These are phyloP conservation scores for Verticillium nonalfalfae DNA, from an alignment of 2,329 filamentous ascomycete genomes.

Conservation along the genomic window DNA sequence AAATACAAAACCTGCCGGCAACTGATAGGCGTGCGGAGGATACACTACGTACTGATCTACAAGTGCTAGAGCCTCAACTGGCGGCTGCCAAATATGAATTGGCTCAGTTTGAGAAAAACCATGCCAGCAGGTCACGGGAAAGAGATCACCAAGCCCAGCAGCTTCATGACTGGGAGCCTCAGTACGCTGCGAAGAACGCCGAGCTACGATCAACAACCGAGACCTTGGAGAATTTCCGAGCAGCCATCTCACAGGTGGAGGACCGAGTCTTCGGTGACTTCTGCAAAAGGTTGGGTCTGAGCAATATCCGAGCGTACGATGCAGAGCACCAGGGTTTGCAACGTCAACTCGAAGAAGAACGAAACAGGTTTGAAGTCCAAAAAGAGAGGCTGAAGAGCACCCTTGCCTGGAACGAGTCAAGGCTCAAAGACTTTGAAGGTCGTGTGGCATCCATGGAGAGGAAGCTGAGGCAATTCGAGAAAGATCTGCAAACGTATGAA, in stretches of 20 bases:
- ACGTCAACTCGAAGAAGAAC: constrained; percentile 82
- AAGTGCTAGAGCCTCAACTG: constrained; percentile 72
- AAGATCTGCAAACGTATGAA: constrained; percentile 64
- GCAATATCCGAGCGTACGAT: constrained; percentile 87
- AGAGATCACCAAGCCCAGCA: constrained; percentile 66
- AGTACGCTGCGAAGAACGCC: constrained; percentile 64
- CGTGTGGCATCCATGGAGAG: constrained; percentile 65
- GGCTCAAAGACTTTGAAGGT: constrained; percentile 51
- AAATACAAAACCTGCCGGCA: constrained; percentile 75
- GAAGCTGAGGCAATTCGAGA: constrained; percentile 58
- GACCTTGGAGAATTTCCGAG: constrained; percentile 45
- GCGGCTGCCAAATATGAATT: constrained; percentile 69
- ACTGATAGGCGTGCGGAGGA: constrained; percentile 78
- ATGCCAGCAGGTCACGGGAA: constrained; percentile 78
- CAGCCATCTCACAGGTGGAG: constrained; percentile 72
- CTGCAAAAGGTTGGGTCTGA: constrained; percentile 80
- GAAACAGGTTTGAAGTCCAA: constrained; percentile 80
- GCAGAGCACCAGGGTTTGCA: constrained; percentile 88
- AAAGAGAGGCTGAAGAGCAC: constrained; percentile 64
- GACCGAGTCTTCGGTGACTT: constrained; percentile 83
- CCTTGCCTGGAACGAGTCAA: constrained; percentile 49
- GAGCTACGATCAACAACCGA: constrained; percentile 55
- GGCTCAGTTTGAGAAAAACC: constrained; percentile 72
- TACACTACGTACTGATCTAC: constrained; percentile 69
- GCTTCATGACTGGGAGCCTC: constrained; percentile 69